Conservation (phyloP, 2,329 filamentous ascomycete species). For the Hymenoscyphus infarciens region DNA sequence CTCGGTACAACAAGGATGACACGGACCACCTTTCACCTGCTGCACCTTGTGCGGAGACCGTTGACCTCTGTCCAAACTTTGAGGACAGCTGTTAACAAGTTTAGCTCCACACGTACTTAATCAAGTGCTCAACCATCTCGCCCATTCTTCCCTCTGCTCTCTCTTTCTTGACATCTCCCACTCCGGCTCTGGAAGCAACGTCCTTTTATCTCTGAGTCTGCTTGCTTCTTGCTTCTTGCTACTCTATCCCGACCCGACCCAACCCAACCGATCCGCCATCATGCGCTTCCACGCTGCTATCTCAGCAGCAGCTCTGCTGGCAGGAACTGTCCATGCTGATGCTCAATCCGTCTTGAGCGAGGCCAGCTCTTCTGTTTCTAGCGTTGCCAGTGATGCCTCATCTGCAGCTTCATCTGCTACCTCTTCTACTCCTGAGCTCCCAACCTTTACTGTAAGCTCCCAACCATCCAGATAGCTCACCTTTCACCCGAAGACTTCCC, state of each 20-base stretch:
- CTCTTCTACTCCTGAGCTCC: slow-evolving; percentile 60
- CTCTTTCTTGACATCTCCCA: slow-evolving; percentile 5
- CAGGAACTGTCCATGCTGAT: slow-evolving; percentile 66
- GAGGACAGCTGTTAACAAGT: slow-evolving; percentile 1
- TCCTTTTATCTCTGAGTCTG: background rate
- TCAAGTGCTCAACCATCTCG: slow-evolving; percentile 3
- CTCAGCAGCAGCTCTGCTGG: slow-evolving; percentile 69
- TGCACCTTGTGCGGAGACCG: slow-evolving; percentile 5
- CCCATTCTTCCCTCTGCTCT: background rate
- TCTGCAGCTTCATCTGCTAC: slow-evolving; percentile 45
- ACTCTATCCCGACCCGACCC: background rate
- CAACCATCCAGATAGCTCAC: background rate
- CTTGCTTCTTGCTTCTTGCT: background rate
- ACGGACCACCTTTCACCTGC: background rate
- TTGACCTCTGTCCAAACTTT: background rate
- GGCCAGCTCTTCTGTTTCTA: slow-evolving; percentile 39
- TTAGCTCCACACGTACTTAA: slow-evolving; percentile 10
- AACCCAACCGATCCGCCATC: slow-evolving; percentile 38
- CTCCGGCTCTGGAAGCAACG: slow-evolving; percentile 6
- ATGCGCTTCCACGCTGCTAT: slow-evolving; percentile 84
- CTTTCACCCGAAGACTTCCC: too few relatives aligned
- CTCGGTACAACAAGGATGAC: background rate
- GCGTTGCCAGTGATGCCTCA: slow-evolving; percentile 37
- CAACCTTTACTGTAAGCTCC: slow-evolving; percentile 80
- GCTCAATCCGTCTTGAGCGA: slow-evolving; percentile 53